phyloP scores from a whole-genome alignment of 1,284 basidiomycete genomes.

The Boletus sp. region DNA sequence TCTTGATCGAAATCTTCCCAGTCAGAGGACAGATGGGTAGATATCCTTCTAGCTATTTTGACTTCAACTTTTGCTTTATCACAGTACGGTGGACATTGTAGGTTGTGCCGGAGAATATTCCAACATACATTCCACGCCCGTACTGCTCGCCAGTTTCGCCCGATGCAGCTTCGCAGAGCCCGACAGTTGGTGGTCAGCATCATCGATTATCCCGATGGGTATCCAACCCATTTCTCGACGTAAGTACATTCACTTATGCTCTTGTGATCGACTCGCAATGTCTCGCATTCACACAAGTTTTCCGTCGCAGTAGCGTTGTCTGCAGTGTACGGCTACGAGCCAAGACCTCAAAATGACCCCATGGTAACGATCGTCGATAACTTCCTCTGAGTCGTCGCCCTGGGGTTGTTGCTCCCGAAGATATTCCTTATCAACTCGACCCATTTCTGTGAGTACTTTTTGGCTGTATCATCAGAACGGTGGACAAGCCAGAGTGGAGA shows the following conservation, averaged over 20 bases:
- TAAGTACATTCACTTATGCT: too few species aligned
- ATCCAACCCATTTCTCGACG: background rate
- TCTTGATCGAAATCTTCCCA: background rate
- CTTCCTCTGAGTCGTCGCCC: background rate
- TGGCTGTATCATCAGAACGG: too few species aligned
- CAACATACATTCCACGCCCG: slow-evolving; percentile 1
- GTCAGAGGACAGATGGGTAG: too few species aligned
- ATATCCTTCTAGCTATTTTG: too few species aligned
- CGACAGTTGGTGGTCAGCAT: background rate
- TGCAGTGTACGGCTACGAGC: slow-evolving; percentile 1
- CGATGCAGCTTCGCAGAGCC: slow-evolving; percentile 11
- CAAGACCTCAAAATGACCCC: background rate
- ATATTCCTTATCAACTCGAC: too few species aligned
- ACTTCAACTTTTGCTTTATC: background rate
- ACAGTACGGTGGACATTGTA: slow-evolving; percentile 6
- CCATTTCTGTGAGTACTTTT: too few species aligned
- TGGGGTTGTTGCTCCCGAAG: too few species aligned
- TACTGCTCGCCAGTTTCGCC: background rate
- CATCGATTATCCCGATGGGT: background rate
- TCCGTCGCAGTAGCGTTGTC: background rate
- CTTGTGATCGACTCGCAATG: too few species aligned
- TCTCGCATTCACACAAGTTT: background rate
- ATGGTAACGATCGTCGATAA: background rate
- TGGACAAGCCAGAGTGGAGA: too few species aligned
- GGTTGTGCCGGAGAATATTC: slow-evolving; percentile 6